Conservation (phyloP, 2,329 filamentous ascomycete species). For the Shiraia sp. region DNA sequence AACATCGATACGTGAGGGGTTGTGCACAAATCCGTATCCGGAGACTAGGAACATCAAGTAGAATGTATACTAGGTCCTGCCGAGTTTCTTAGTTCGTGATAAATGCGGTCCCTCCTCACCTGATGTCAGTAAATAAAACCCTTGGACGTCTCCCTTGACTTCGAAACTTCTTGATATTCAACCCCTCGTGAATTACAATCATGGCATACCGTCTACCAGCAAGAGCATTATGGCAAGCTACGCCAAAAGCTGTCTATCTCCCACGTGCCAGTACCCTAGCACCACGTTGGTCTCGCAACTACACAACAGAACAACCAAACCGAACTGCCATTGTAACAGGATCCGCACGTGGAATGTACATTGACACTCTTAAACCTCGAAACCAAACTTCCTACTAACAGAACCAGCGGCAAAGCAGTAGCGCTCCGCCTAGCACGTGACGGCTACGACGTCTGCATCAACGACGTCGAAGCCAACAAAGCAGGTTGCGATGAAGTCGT, state of each 20-base stretch:
- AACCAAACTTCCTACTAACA: constrained; percentile 5
- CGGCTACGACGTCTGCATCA: constrained; percentile 68
- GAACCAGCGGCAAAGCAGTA: constrained; percentile 61
- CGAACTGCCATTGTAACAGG: constrained; percentile 46
- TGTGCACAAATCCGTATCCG: neutral
- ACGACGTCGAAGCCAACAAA: constrained; percentile 61
- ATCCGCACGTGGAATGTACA: constrained; percentile 45
- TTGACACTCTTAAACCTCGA: neutral
- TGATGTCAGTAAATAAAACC: no score
- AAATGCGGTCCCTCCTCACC: no score
- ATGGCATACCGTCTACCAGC: constrained; percentile 31
- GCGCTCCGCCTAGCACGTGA: constrained; percentile 66
- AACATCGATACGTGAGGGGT: neutral
- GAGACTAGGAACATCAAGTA: neutral
- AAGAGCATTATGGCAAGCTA: constrained; percentile 25
- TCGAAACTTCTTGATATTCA: neutral
- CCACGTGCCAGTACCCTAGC: constrained; percentile 15
- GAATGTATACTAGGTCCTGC: no score
- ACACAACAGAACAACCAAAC: constrained; percentile 22
- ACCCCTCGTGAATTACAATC: neutral
- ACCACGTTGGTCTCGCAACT: constrained; percentile 27
- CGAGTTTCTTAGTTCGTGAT: no score
- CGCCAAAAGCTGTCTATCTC: constrained; percentile 12
- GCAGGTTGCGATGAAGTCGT: constrained; percentile 57
- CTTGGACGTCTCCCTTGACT: no score